A percentile compares a stretch with the other conserved stretches of the same genome.
These are phyloP conservation scores for Citrus medica DNA, from an alignment of 345 rosid species.

Conservation along the genomic window DNA sequence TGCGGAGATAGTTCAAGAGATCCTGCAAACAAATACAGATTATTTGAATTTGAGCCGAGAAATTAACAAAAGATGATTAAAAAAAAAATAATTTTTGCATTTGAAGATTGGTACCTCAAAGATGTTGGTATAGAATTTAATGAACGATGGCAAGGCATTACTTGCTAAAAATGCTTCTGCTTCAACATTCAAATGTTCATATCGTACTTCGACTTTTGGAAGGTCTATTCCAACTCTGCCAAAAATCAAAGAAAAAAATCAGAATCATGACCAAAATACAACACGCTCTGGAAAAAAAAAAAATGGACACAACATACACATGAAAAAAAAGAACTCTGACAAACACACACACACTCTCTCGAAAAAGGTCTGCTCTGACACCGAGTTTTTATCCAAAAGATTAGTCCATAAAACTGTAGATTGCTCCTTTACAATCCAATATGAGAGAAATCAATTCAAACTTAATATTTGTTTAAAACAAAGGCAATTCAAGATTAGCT, in stretches of 20 bases:
- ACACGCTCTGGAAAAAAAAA: too few species aligned
- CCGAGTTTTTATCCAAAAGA: too few species aligned
- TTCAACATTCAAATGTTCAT: conserved; percentile 33
- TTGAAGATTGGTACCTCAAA: conserved; percentile 26
- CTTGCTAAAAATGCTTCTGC: conserved; percentile 29
- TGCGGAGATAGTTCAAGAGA: conserved; percentile 24
- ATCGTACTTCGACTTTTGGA: conserved; percentile 27
- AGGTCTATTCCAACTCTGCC: conserved; percentile 35
- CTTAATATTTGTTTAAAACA: too few species aligned
- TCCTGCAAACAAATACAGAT: conserved; percentile 18
- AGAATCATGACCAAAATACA: background rate
- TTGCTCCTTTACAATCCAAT: too few species aligned
- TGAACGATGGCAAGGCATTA: conserved; percentile 36
- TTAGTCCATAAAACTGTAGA: too few species aligned
- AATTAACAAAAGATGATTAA: background rate
- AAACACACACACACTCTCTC: too few species aligned
- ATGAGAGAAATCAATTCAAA: too few species aligned
- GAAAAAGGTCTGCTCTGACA: too few species aligned
- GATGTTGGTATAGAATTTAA: conserved; percentile 19
- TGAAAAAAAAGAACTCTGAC: too few species aligned
- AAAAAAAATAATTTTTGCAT: background rate
- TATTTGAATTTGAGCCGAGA: background rate
- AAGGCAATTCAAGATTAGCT: too few species aligned
- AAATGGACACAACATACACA: too few species aligned
- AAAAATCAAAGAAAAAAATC: background rate